phyloP scores from a whole-genome alignment of 225 moss, liverwort and hornwort species.

The Straminergon stramineum region DNA sequence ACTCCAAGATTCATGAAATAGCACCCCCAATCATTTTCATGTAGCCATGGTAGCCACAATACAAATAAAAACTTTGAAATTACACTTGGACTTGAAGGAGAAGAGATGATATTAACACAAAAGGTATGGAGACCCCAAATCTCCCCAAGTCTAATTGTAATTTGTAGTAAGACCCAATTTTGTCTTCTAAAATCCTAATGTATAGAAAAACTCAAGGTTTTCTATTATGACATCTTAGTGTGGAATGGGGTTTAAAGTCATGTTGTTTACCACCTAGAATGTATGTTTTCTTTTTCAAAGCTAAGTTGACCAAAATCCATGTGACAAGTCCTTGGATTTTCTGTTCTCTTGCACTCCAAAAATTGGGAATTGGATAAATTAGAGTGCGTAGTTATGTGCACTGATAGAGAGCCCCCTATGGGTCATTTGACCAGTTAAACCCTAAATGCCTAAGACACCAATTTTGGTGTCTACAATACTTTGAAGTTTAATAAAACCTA shows the following conservation, averaged over 20 bases:
- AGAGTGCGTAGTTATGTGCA: not conserved
- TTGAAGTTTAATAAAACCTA: too few species aligned
- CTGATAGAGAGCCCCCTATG: too few species aligned
- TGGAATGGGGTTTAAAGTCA: not conserved
- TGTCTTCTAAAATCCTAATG: not conserved
- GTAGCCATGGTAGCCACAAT: not conserved
- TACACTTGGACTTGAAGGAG: not conserved
- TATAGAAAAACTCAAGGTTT: not conserved
- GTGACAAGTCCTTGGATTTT: not conserved
- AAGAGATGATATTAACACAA: too few species aligned
- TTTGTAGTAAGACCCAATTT: not conserved
- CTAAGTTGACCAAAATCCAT: too few species aligned
- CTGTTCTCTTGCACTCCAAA: not conserved
- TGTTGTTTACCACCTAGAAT: too few species aligned
- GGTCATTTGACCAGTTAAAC: too few species aligned
- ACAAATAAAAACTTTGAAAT: not conserved
- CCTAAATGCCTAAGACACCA: too few species aligned
- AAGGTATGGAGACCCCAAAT: not conserved
- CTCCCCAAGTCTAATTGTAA: too few species aligned
- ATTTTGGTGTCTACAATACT: too few species aligned
- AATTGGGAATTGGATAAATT: not conserved
- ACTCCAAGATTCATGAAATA: accelerated
- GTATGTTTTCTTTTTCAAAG: not conserved
- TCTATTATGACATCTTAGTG: not conserved
- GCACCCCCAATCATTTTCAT: not conserved